Evolutionary conservation across 257 asterid species (phyloP), one percentile per base, ranked within the genome.

Genomic region (Rehmannia glutinosa): DNA sequence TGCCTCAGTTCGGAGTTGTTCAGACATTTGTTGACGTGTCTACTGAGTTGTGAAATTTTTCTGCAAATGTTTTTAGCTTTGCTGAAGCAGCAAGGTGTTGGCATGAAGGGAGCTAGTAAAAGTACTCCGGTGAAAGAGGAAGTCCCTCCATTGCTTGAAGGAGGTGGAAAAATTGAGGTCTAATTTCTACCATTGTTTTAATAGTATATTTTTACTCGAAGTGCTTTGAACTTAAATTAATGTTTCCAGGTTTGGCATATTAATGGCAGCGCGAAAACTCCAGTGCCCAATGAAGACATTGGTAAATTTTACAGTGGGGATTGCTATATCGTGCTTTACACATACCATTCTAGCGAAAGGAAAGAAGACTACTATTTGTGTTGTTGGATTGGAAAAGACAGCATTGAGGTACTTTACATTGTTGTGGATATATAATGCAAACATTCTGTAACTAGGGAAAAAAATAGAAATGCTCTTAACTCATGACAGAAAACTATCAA

Each of bases 271-370:
- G 92, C 81, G 13, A 94, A 94, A 82, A 82, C 82, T 69, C 83
- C 93, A 25, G 84, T 94, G 65, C 79, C 96, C 28, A 68, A 66
- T 53, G 99, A 91, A 71, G 96, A 91, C 56, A 64, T 84, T 15
- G 99, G 99, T 51, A 91, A 87, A 79, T 94, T 94, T 77, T 94
- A 79, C 75, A 75, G 97, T n/a, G 99, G 99, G 56, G 97, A 94
- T 84, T 94, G 99, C 84, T 94, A 91, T 49, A 77, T 94, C 20
- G 82, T 91, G 72, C 95, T 91, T 62, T 94, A 94, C 74, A 81
- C 92, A 10, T 91, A 88, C 79, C 93, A 91, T 77, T 87, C 95
- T 49, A 75, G 78, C 78, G 99, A 94, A 76, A 81, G 85, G 76
- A 94, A 86, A 82, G 99, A 94, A 73, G 99, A 94, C 69, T 83